Evolutionary conservation across 345 rosid species (phyloP), one percentile per base, ranked within the genome.

Genomic region (Sonneratia alba): DNA sequence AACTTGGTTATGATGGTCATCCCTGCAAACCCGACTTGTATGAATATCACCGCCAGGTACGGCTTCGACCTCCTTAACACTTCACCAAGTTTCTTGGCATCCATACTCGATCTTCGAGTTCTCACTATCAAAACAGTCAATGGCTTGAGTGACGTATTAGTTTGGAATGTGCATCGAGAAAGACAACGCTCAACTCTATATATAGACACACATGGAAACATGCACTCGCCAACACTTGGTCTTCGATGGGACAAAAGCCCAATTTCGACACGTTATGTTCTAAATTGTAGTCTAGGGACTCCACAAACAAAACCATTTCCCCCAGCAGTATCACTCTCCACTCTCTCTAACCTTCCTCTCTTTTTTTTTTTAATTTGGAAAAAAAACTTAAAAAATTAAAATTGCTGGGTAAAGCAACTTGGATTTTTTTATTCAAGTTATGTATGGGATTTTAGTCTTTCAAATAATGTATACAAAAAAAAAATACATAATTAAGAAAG

Each of bases 11-110:
- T 67, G 49, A 86, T 81, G 27, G 87, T 73, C 85, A 83, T 65
- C 15, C 91, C 90, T 8, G 92, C 83, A 15, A 64, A 79, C 12
- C 89, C 93, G 70, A 87, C 82, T 73, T 88, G 97, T 51, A 87
- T 57, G 34, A 88, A 65, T 68, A 88, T 77, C 78, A 82, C 86
- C 19, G 83, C 85, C 71, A 86, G 32, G 77, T 71, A 91, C 27
- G 91, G 90, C 71, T 78, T 88, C 36, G 83, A 81, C 56, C 21
- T 76, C 1, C 24, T 62, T 14, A 36, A 18, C 69, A 38, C 8
- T 1, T 12, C 38, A 15, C 5, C 66, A 6, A 61, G 37, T 10
- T 32, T 61, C 37, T 61, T 10, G 37, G 15, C 12, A 12, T 32
- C 12, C 66, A 62, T 62, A 4, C 69, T 66, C 69, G 15, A 49